Evolutionary conservation across 148 eudicot genomes (phyloP), one percentile per base, ranked within the genome.

Genomic region (Diospyros kaki): DNA sequence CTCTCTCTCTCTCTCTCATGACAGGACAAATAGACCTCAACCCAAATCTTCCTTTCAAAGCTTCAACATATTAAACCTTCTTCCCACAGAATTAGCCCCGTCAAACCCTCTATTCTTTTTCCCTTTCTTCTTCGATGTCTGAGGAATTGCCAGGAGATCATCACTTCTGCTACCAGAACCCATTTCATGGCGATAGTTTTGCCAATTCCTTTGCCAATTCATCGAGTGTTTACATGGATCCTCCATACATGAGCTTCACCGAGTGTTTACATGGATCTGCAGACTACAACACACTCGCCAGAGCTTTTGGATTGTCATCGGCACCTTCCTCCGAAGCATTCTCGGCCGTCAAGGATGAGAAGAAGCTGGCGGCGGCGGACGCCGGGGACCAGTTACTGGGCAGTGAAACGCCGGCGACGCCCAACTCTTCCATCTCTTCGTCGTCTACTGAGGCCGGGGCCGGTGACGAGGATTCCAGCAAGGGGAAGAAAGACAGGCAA

Each of bases 371-470:
- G 77, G 72, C 28, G 18, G 71, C 53, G 64, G 79, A 59, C 4
- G 48, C 17, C 72, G 65, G 74, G 13, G 45, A 68, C 14, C 39
- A 9, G 58, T 38, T 15, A 8, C 6, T 39, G 81, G 78, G 68
- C 9, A 53, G 66, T 18, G 77, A 64, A 48, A 75, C 81, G 39
- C 84, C 84, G 4, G 79, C 73, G 2, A 89, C 93, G 0, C 97
- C 92, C 1, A 88, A 86, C 82, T 92, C 94, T 60, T 86, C 92
- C 14, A 80, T 82, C 45, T 83, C 91, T 1, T 86, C 87, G 1
- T 84, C 93, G 0, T 91, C 97, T 3, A 84, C 81, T 4, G 93
- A 91, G 75, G 94, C 81, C n/a, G 89, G 83, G 8, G 87, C 76
- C 11, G 87, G 77, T 7, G 86, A 64, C 6, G 88, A 82, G n/a